Percentiles rank a stretch among this genome's conserved stretches.
These are phyloP conservation scores for Pyrenochaeta sp. DNA, from an alignment of 2,329 filamentous ascomycete genomes.

Conservation along the genomic window DNA sequence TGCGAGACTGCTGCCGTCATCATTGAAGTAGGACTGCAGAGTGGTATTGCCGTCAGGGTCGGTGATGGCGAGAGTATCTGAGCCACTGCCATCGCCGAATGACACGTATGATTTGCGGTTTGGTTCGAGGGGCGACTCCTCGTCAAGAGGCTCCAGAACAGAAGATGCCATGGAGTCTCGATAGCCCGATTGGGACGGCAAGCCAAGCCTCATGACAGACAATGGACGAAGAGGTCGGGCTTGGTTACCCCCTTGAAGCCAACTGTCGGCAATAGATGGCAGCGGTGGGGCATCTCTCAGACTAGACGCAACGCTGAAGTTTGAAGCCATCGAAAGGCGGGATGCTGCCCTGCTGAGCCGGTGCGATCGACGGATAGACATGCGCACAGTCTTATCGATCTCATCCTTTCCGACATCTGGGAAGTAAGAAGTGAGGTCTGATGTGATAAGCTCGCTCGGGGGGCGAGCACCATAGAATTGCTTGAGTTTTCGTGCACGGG, in stretches of 20 bases:
- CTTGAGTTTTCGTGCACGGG: slow-evolving; percentile 66
- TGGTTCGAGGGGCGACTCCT: slow-evolving; percentile 86
- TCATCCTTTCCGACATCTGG: slow-evolving; percentile 92
- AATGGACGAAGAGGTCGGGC: slow-evolving; percentile 64
- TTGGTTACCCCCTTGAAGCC: slow-evolving; percentile 69
- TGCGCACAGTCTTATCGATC: slow-evolving; percentile 92
- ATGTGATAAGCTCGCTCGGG: slow-evolving; percentile 96
- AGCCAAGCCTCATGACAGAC: slow-evolving; percentile 67
- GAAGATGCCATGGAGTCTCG: slow-evolving; percentile 90
- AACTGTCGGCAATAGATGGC: slow-evolving; percentile 92
- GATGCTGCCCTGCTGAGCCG: slow-evolving; percentile 92
- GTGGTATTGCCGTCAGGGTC: slow-evolving; percentile 76
- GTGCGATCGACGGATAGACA: slow-evolving; percentile 89
- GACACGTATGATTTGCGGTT: slow-evolving; percentile 97
- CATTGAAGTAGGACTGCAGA: slow-evolving; percentile 85
- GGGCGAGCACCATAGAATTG: slow-evolving; percentile 92
- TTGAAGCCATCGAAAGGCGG: slow-evolving; percentile 92
- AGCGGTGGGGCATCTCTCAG: slow-evolving; percentile 93
- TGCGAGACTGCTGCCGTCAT: slow-evolving; percentile 75
- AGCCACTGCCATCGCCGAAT: slow-evolving; percentile 74
- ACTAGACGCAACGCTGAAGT: slow-evolving; percentile 90
- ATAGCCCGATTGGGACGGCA: slow-evolving; percentile 69
- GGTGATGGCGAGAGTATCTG: slow-evolving; percentile 76
- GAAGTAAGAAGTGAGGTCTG: slow-evolving; percentile 96
- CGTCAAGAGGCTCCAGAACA: slow-evolving; percentile 86